phyloP scores from a whole-genome alignment of 805 yeast species.

The Kazachstania psychrophila region DNA sequence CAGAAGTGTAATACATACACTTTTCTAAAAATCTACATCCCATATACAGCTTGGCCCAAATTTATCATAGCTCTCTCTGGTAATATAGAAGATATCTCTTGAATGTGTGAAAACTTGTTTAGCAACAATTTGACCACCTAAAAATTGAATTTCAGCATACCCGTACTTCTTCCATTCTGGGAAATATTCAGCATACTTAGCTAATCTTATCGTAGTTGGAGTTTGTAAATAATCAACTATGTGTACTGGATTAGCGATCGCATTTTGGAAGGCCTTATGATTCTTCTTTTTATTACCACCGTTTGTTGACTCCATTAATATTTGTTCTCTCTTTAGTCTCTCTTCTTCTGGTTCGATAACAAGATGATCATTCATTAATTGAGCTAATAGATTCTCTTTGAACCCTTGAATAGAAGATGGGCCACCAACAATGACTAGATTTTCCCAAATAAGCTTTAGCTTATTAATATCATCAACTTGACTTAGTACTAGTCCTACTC shows the following conservation, averaged over 20 bases:
- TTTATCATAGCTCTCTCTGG: constrained; percentile 62
- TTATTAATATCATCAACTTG: constrained; percentile 57
- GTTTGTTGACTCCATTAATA: constrained; percentile 24
- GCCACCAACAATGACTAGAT: constrained; percentile 70
- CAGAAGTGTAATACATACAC: too few species aligned
- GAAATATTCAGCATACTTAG: constrained; percentile 81
- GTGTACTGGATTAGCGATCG: constrained; percentile 17
- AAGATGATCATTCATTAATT: constrained; percentile 48
- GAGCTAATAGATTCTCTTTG: constrained; percentile 54
- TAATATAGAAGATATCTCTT: constrained; percentile 57
- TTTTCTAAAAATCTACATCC: constrained; percentile 40
- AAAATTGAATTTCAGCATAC: constrained; percentile 64
- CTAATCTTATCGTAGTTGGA: constrained; percentile 62
- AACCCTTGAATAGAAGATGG: constrained; percentile 70
- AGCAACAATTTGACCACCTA: constrained; percentile 83
- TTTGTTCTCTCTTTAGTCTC: constrained; percentile 20
- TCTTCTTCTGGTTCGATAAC: constrained; percentile 31
- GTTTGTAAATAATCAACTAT: constrained; percentile 47
- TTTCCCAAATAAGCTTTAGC: constrained; percentile 79
- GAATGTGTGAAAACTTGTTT: constrained; percentile 70
- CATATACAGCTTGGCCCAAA: constrained; percentile 78
- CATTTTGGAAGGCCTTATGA: constrained; percentile 9
- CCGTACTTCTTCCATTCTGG: constrained; percentile 86
- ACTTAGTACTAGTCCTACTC: constrained; percentile 44
- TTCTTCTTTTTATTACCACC: constrained; percentile 26